These are phyloP conservation scores for Blastobotrys proliferans DNA, from an alignment of 1,139 yeast genomes.

Conservation along the genomic window DNA sequence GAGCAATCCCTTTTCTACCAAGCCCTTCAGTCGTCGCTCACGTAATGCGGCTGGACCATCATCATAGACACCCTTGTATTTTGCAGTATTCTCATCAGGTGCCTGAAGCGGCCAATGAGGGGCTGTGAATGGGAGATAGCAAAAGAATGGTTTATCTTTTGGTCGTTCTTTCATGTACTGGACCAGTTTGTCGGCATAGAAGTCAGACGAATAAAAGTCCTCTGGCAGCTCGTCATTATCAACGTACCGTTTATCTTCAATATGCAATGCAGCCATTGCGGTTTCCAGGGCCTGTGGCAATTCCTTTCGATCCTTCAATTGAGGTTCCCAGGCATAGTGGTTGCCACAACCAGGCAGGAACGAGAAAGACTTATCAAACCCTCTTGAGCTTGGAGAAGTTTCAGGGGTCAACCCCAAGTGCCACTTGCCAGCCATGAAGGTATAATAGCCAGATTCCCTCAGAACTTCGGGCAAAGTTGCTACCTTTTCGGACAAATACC, in stretches of 20 bases:
- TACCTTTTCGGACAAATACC: conserved; percentile 48
- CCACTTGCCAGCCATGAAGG: conserved; percentile 55
- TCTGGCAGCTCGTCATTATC: conserved; percentile 41
- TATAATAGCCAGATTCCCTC: conserved; percentile 47
- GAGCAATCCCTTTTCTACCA: conserved; percentile 41
- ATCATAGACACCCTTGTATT: conserved; percentile 48
- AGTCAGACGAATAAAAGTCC: conserved; percentile 45
- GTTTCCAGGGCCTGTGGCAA: conserved; percentile 2
- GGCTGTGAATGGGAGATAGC: conserved; percentile 51
- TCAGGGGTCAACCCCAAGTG: conserved; percentile 49
- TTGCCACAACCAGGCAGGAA: conserved; percentile 57
- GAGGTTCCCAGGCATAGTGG: conserved; percentile 48
- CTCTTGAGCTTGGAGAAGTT: conserved; percentile 49
- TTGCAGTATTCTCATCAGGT: conserved; percentile 43
- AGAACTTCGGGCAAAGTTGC: conserved; percentile 52
- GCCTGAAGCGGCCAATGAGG: conserved; percentile 66
- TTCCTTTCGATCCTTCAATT: conserved; percentile 8
- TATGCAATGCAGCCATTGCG: conserved; percentile 29
- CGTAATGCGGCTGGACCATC: conserved; percentile 48
- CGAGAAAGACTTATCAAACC: conserved; percentile 49
- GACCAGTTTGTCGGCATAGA: conserved; percentile 44
- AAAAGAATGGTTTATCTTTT: conserved; percentile 45
- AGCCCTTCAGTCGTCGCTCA: conserved; percentile 40
- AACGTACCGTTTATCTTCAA: conserved; percentile 37
- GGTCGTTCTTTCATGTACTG: conserved; percentile 31